Conservation (phyloP, 345 rosid species). For the Bruguiera sexangula region DNA sequence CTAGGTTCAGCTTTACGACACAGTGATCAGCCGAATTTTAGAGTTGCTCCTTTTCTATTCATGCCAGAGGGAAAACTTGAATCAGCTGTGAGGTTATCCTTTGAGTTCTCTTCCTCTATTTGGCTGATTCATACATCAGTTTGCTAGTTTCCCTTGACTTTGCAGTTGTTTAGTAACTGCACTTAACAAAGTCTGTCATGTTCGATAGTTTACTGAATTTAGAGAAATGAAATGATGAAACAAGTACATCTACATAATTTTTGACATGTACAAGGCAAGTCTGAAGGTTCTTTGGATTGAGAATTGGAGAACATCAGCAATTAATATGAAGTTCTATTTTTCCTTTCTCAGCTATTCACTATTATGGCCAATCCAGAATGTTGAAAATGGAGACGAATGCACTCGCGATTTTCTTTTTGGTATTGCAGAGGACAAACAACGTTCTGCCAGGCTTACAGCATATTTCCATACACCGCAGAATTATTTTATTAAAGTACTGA, state of each 20-base stretch:
- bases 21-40: constrained; percentile 87
- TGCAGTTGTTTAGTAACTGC: background rate
- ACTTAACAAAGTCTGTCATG: background rate
- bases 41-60: constrained; percentile 85
- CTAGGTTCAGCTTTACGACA: constrained; percentile 85
- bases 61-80: constrained; percentile 79
- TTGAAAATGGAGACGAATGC: constrained; percentile 68
- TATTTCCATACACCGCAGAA: constrained; percentile 82
- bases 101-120: background rate
- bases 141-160: constrained; percentile 4
- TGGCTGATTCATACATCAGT: constrained; percentile 10
- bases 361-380: constrained; percentile 70
- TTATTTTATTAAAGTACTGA: constrained; percentile 66
- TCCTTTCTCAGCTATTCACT: constrained; percentile 59
- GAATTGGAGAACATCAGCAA: background rate
- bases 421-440: constrained; percentile 89
- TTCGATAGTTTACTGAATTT: background rate
- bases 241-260: background rate
- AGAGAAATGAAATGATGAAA: background rate
- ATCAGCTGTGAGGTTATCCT: constrained; percentile 78
- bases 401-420: constrained; percentile 81
- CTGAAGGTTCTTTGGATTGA: background rate
- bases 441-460: constrained; percentile 89
- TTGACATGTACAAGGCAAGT: background rate
- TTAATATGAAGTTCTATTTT: background rate